phyloP scores from a whole-genome alignment of 345 rosid genomes.

The Brassica rapa region DNA sequence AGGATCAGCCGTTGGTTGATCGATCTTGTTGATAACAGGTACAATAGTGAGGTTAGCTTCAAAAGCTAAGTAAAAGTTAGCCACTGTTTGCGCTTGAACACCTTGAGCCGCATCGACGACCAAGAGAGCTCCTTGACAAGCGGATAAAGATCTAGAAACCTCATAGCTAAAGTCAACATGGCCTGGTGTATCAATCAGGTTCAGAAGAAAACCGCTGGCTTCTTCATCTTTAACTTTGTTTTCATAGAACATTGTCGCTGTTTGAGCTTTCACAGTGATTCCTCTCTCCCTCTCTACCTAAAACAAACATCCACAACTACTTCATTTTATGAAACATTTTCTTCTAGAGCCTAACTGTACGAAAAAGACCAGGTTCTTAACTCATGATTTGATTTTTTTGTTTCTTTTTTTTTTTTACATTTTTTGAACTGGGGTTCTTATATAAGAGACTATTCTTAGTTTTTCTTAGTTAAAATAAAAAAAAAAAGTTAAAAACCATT shows the following conservation, averaged over 20 bases:
- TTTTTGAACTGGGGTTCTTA: no score
- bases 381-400: no score
- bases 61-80: constrained; percentile 94
- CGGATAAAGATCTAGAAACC: constrained; percentile 96
- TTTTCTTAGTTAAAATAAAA: no score
- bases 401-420: no score
- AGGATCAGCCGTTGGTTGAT: constrained; percentile 99
- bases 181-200: constrained; percentile 93
- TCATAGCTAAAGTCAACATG: constrained; percentile 99
- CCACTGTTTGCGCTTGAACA: constrained; percentile 98
- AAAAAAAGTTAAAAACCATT: no score
- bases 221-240: constrained; percentile 42
- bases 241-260: constrained; percentile 88
- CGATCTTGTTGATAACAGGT: constrained; percentile 92
- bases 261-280: constrained; percentile 96
- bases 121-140: constrained; percentile 97
- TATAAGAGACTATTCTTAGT: no score
- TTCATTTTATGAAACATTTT: background rate
- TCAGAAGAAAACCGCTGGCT: constrained; percentile 55
- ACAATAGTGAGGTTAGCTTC: constrained; percentile 78
- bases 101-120: constrained; percentile 99
- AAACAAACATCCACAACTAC: constrained; percentile 3
- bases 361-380: no score
- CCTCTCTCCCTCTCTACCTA: constrained; percentile 99
- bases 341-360: no score